phyloP scores from a whole-genome alignment of 306 rosid species.

The Quercus engelmannii region DNA sequence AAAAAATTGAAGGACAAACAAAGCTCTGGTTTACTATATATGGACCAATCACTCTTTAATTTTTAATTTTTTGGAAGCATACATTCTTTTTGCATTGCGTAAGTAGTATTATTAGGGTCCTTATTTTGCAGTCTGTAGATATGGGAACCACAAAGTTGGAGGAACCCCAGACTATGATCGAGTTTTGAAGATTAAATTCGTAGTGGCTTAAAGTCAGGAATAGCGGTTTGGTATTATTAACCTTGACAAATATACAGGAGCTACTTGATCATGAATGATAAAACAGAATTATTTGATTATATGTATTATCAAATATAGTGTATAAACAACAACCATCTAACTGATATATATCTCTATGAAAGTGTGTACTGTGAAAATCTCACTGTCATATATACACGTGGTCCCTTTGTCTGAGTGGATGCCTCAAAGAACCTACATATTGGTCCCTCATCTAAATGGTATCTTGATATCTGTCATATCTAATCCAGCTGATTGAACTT shows the following conservation, averaged over 20 bases:
- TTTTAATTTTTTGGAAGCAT: too few species aligned
- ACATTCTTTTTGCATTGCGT: too few species aligned
- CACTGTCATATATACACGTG: conserved; percentile 47
- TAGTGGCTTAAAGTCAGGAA: background rate
- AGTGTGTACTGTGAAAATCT: conserved; percentile 50
- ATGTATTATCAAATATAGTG: background rate
- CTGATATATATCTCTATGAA: background rate
- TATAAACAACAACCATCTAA: background rate
- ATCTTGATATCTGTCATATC: conserved; percentile 23
- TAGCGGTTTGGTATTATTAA: background rate
- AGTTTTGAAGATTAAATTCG: too few species aligned
- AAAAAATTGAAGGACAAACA: too few species aligned
- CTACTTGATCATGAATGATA: background rate
- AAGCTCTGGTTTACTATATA: too few species aligned
- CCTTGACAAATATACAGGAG: background rate
- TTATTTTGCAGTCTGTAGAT: background rate
- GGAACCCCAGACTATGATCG: background rate
- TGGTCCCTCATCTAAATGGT: conserved; percentile 75
- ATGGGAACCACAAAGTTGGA: background rate
- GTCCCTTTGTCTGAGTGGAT: conserved; percentile 56
- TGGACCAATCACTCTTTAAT: too few species aligned
- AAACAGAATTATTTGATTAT: background rate
- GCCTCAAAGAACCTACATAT: conserved; percentile 60
- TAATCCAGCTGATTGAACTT: conserved; percentile 22
- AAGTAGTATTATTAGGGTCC: too few species aligned